Evolutionary conservation across 108 stramenopile species (phyloP).

Genomic region (Aureococcus anophagefferens): DNA sequence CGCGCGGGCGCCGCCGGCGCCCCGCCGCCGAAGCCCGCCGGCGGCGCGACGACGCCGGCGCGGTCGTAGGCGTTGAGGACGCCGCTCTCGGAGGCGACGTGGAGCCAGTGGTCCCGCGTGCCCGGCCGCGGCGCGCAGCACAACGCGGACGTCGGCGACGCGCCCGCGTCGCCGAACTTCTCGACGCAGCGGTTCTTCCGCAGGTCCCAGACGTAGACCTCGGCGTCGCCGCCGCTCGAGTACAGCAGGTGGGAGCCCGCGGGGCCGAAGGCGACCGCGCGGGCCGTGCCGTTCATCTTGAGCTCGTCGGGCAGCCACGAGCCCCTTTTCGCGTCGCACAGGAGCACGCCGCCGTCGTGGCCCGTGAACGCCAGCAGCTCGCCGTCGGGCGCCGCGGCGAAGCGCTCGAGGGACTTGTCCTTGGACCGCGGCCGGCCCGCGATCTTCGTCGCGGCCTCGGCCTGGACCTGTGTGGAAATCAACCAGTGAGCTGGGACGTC

Average conservation of each 20-base stretch:
- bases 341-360: slow-evolving; percentile 32
- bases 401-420: slow-evolving; percentile 29
- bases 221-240: slow-evolving; percentile 34
- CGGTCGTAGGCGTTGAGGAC: slow-evolving; percentile 46
- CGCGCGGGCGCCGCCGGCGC: slow-evolving; percentile 11
- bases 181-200: slow-evolving; percentile 28
- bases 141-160: slow-evolving; percentile 24
- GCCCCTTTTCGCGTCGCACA: slow-evolving; percentile 27
- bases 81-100: slow-evolving; percentile 39
- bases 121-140: neutral
- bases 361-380: slow-evolving; percentile 32
- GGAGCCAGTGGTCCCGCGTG: neutral
- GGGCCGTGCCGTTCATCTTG: slow-evolving; percentile 36
- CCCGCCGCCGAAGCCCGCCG: neutral
- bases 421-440: slow-evolving; percentile 10
- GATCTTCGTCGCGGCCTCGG: slow-evolving; percentile 25
- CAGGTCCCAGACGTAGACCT: slow-evolving; percentile 47
- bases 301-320: slow-evolving; percentile 31
- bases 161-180: slow-evolving; percentile 38
- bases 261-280: slow-evolving; percentile 18
- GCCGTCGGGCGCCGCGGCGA: slow-evolving; percentile 40
- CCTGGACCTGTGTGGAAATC: too few relatives aligned
- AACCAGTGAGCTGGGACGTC: too few relatives aligned
- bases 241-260: slow-evolving; percentile 20
- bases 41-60: neutral